Evolutionary conservation across 176 grass and related monocot genomes (phyloP).

Genomic region (Oryza punctata): DNA sequence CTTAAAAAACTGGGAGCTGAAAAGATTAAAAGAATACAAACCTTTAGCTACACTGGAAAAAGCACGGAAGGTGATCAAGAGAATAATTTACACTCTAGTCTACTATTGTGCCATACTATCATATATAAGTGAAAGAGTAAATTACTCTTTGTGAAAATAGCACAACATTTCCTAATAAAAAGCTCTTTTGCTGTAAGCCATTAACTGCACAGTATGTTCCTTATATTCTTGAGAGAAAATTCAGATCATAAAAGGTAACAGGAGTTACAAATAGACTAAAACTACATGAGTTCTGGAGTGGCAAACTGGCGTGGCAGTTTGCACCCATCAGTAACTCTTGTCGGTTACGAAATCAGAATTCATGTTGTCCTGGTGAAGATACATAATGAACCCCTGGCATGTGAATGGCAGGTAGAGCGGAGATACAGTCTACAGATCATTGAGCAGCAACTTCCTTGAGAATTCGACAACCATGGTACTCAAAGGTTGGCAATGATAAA

Average conservation of each 20-base stretch:
- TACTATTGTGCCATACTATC: conserved; percentile 6
- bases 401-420: background rate
- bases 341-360: background rate
- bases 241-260: background rate
- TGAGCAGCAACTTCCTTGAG: background rate
- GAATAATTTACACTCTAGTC: background rate
- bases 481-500: background rate
- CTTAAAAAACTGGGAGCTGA: conserved; percentile 73
- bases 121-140: conserved; percentile 23
- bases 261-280: background rate
- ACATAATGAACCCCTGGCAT: background rate
- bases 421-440: background rate
- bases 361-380: background rate
- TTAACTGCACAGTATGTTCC: background rate
- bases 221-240: background rate
- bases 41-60: conserved; percentile 5
- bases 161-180: background rate
- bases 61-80: background rate
- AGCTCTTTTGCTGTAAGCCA: background rate
- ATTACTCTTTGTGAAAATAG: conserved; percentile 4
- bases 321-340: background rate
- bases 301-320: background rate
- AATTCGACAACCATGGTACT: background rate
- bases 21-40: conserved; percentile 30
- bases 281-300: background rate